Evolutionary conservation across 495 filamentous ascomycete species (phyloP).

Genomic region (Podospora sp.): DNA sequence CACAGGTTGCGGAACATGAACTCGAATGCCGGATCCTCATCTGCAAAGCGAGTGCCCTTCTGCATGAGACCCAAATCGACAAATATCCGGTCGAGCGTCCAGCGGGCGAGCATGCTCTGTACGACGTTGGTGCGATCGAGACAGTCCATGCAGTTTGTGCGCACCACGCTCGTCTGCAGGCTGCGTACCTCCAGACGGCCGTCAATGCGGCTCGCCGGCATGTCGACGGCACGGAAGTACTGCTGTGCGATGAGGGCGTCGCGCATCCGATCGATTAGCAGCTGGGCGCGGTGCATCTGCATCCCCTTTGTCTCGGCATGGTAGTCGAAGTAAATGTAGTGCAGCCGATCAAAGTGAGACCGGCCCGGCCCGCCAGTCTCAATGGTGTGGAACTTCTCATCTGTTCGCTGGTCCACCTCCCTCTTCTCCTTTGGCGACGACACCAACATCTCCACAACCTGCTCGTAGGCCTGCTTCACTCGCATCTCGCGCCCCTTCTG

Average conservation of each 20-base stretch:
- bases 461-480: conserved; percentile 90
- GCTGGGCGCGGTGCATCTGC: conserved; percentile 86
- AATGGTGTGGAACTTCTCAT: conserved; percentile 79
- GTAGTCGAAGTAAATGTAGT: conserved; percentile 98
- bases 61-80: conserved; percentile 75
- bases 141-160: conserved; percentile 99
- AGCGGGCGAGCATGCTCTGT: conserved; percentile 90
- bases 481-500: conserved; percentile 85
- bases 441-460: conserved; percentile 74
- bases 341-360: conserved; percentile 72
- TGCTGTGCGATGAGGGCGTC: conserved; percentile 72
- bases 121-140: conserved; percentile 97
- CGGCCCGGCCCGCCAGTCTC: conserved; percentile 62
- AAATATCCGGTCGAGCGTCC: conserved; percentile 83
- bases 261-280: conserved; percentile 78
- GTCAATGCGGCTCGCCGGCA: conserved; percentile 64
- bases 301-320: conserved; percentile 96
- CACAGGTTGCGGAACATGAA: conserved; percentile 90
- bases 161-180: conserved; percentile 80
- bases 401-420: conserved; percentile 56
- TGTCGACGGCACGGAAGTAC: conserved; percentile 91
- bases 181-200: conserved; percentile 77
- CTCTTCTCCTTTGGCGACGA: conserved; percentile 66
- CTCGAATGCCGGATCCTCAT: conserved; percentile 77
- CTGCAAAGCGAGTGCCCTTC: conserved; percentile 66